Conservation (phyloP, 768 basidiomycete species). For the Lentinula sp. region DNA sequence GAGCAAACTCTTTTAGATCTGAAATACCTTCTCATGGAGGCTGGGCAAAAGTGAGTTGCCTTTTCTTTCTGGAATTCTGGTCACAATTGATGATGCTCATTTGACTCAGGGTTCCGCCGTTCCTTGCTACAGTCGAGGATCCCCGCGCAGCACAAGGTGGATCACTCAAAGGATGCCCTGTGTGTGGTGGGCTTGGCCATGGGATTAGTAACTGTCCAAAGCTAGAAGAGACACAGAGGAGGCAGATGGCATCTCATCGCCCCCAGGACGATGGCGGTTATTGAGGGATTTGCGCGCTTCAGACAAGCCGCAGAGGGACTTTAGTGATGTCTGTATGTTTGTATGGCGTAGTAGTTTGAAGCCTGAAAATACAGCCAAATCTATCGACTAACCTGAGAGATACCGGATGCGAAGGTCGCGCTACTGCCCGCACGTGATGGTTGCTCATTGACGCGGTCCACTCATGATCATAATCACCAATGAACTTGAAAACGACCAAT, state of each 20-base stretch:
- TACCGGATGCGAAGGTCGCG: no score
- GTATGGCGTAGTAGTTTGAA: no score
- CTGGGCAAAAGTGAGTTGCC: slow-evolving; percentile 84
- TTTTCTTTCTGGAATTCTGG: not conserved
- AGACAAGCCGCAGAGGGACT: not conserved
- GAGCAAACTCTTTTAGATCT: slow-evolving; percentile 96
- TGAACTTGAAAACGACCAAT: not conserved
- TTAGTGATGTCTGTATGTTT: no score
- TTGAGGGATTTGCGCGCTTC: not conserved
- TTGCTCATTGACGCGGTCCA: slow-evolving; percentile 7
- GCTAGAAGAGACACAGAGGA: slow-evolving; percentile 85
- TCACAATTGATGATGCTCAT: not conserved
- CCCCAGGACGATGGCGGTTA: slow-evolving; percentile 58
- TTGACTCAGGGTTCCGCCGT: slow-evolving; percentile 78
- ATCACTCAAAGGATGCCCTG: slow-evolving; percentile 81
- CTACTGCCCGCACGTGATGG: not conserved
- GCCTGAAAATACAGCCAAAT: no score
- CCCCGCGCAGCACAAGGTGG: slow-evolving; percentile 77
- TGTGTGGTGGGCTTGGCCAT: slow-evolving; percentile 98
- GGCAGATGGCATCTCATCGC: slow-evolving; percentile 87
- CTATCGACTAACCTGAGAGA: no score
- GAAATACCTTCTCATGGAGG: slow-evolving; percentile 95
- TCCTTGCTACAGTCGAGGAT: slow-evolving; percentile 86
- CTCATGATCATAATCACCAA: not conserved
- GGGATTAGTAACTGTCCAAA: slow-evolving; percentile 95